Percentiles rank a stretch among this genome's conserved stretches.
phyloP scores from a whole-genome alignment of 345 rosid genomes.

The Bruguiera gymnorhiza region DNA sequence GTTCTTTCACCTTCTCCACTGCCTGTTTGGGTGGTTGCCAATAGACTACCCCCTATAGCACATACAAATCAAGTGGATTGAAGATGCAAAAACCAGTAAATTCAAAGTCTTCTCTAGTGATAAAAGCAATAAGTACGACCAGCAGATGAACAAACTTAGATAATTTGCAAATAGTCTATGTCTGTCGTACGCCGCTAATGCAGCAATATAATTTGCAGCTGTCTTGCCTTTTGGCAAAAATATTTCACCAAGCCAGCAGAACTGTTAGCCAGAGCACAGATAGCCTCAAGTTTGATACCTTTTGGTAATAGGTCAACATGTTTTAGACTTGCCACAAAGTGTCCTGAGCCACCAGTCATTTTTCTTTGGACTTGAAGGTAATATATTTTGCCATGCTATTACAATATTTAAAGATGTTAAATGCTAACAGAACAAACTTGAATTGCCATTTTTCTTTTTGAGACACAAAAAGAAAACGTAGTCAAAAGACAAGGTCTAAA shows the following conservation, averaged over 20 bases:
- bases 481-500: neutral
- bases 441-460: neutral
- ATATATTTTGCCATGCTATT: neutral
- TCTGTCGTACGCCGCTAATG: too few species aligned
- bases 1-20: slow-evolving; percentile 70
- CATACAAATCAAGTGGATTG: neutral
- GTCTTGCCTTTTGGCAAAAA: neutral
- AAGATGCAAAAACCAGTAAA: neutral
- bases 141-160: neutral
- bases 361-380: neutral
- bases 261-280: neutral
- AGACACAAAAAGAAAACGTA: slow-evolving; percentile 3
- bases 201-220: neutral
- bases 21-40: slow-evolving; percentile 92
- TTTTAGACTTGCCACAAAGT: neutral
- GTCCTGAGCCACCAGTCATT: neutral
- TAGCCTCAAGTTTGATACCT: slow-evolving; percentile 1
- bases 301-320: neutral
- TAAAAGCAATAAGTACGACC: neutral
- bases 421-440: neutral
- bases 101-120: neutral
- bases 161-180: too few species aligned
- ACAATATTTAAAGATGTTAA: neutral
- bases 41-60: slow-evolving; percentile 74
- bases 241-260: neutral